Evolutionary conservation across 2,329 filamentous ascomycete genomes (phyloP), one percentile per base, ranked within the genome.

Genomic region (Didymella keratinophila): DNA sequence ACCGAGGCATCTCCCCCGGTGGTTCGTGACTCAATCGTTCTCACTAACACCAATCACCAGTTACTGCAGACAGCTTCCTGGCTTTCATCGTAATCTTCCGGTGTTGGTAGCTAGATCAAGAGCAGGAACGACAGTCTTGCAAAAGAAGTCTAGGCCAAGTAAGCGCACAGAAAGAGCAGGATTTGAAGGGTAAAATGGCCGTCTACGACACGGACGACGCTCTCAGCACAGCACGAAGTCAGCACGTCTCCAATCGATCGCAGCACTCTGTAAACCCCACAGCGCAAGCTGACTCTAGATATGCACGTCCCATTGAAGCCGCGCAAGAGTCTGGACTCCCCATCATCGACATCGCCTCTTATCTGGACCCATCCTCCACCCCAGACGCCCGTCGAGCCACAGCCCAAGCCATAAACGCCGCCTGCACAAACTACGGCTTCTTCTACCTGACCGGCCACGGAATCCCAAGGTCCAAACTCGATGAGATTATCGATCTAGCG

Each of bases 391-490:
- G 68, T 51, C 28, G 64, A 27, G 61, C 68, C 45, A 75, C 69
- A 11, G 68, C 76, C 2, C 51, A 61, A 7, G 71, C 76, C 30
- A 72, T 78, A 39, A 70, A 74, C 49, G 41, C 58, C 21, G 78
- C 78, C 4, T 80, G 78, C 64, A 62, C 63, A 16, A 64, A 72
- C 43, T 77, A 76, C 51, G 78, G 78, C 53, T 80, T 80, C 68
- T 79, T 81, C 66, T 79, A 80, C 60, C 73, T 80, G 2, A 76
- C 68, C 32, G 75, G 75, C 5, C 78, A 80, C 62, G 78, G 76
- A 12, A 78, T 80, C 20, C 71, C 78, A 0, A 14, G 36, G 0
- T 14, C 64, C 1, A 69, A 51, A 6, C 67, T 76, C 5, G 63
- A 72, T 20, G 25, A 65, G 9, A 54, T 78, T 11, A 68, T 78